Base-by-base conservation (phyloP, 1,284 basidiomycete species). In the Tetrapyrgos nigripes region DNA sequence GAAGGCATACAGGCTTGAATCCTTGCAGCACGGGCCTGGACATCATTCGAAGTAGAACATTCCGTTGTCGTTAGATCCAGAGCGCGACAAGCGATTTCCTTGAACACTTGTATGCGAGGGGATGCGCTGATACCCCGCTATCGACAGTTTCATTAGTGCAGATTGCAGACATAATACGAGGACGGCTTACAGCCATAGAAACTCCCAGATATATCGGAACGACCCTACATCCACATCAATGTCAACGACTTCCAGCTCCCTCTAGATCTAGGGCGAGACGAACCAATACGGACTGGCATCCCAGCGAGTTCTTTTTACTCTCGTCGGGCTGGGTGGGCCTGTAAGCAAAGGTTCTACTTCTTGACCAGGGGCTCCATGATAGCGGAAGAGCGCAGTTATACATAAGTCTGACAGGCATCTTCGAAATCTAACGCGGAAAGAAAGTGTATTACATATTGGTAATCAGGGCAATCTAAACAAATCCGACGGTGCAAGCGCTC, bases 61-160 rank as follows among this genome's bases (percentile, higher is more conserved):
- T 54, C 61, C 40, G 65, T 58, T 8, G 61, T 54, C 17, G 55
- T 50, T 19, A 61, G 46, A 55, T n/a, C 51, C 37, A 77, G 61
- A n/a, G 68, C 67, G 35, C 76, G 70, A 62, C 78, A 80, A 4
- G 76, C 77, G 52, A 81, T 77, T 23, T 75, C 75, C 59, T 76
- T 80, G 66, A 79, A 81, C 21, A 81, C 79, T 63, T 80, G 77
- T 43, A 81, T 76, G 50, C 79, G 74, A 21, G 79, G 78, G 24
- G 80, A 75, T 72, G 80, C 75, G 0, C 79, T 80, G 43, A 81
- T 73, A 13, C 80, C 80, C n/a, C 80, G 75, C 80, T 81, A 57
- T 33, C 21, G 46, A 48, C 13, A 3, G 26, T 27, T 19, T 61
- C 48, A 50, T 40, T 46, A 27, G 24, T 50, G 53, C 28, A 59